Evolutionary conservation across 305 asterid species (phyloP).

Genomic region (Rubia balearica): DNA sequence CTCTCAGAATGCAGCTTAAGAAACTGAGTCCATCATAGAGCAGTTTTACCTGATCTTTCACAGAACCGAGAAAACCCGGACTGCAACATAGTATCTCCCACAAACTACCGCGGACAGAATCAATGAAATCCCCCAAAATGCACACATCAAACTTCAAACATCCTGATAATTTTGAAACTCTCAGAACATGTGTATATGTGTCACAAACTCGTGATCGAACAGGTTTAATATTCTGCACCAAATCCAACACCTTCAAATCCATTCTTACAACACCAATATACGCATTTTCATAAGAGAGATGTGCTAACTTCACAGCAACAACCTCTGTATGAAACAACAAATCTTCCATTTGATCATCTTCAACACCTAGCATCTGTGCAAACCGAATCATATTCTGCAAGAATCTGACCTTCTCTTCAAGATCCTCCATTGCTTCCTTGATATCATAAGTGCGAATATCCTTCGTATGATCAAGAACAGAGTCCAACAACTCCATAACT

Average conservation of each 20-base stretch:
- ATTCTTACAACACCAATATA: not conserved
- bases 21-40: constrained; percentile 6
- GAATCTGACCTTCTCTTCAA: not conserved
- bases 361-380: not conserved
- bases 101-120: constrained; percentile 6
- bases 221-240: constrained; percentile 8
- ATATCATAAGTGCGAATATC: not conserved
- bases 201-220: not conserved
- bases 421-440: not conserved
- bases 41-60: not conserved
- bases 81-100: not conserved
- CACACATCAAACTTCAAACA: not conserved
- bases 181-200: not conserved
- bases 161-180: not conserved
- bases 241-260: not conserved
- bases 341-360: not conserved
- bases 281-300: not conserved
- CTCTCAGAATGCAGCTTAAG: not conserved
- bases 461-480: not conserved
- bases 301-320: constrained; percentile 2
- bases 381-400: constrained; percentile 7
- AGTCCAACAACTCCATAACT: not conserved
- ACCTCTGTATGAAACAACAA: not conserved
- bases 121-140: not conserved
- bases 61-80: not conserved